Evolutionary conservation across 257 asterid species (phyloP).

Genomic region (Jacaranda mimosifolia): DNA sequence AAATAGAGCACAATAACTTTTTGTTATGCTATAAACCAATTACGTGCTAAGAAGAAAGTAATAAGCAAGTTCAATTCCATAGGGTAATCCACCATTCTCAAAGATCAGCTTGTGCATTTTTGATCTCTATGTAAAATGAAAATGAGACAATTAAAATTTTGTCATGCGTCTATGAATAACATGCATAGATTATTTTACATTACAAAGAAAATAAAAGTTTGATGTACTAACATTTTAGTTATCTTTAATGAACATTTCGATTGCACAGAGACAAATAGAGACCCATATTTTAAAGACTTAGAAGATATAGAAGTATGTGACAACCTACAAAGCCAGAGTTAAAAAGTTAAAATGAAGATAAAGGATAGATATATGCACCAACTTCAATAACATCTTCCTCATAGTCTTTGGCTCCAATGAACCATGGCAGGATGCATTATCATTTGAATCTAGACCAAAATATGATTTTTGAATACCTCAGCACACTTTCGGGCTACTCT

Average conservation of each 20-base stretch:
- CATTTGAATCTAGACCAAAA: constrained; percentile 49
- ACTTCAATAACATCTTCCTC: constrained; percentile 67
- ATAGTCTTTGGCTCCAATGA: constrained; percentile 46
- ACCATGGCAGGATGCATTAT: constrained; percentile 44
- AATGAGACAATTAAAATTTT: constrained; percentile 27
- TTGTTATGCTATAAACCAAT: too few species aligned
- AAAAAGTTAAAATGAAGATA: constrained; percentile 11
- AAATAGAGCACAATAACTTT: too few species aligned
- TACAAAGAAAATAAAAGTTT: constrained; percentile 29
- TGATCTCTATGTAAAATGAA: constrained; percentile 72
- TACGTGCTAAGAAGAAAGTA: too few species aligned
- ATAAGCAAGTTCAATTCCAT: constrained; percentile 92
- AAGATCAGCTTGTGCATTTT: constrained; percentile 93
- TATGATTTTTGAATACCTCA: constrained; percentile 45
- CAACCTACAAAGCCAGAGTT: constrained; percentile 53
- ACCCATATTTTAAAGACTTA: constrained; percentile 54
- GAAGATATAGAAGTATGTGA: constrained; percentile 42
- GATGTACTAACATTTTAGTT: constrained; percentile 77
- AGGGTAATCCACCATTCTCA: constrained; percentile 90
- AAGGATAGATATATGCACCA: constrained; percentile 45
- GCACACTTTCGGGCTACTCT: constrained; percentile 50
- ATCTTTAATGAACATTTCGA: constrained; percentile 72
- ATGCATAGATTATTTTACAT: neutral
- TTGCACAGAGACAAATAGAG: constrained; percentile 52
- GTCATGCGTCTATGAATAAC: constrained; percentile 4